Percentiles rank a stretch among this genome's conserved stretches.
Conservation (phyloP, 2,329 filamentous ascomycete genomes). For the Diaporthe eres region DNA sequence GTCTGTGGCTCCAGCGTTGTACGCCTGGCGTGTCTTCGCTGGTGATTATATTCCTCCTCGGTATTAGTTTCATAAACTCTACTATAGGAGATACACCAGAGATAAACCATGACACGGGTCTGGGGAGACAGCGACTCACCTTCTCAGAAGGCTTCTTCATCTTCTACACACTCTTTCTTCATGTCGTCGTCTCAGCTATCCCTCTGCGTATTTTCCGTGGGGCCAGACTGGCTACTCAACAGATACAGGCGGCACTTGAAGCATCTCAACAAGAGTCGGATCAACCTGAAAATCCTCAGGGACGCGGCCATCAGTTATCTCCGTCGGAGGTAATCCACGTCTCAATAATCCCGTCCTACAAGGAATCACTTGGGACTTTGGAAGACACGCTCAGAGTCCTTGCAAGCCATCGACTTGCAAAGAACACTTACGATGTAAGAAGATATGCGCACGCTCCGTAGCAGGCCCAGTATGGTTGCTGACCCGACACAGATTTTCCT, state of each 20-base stretch:
- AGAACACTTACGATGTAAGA: constrained; percentile 16
- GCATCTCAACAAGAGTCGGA: constrained; percentile 4
- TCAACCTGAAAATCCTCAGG: neutral
- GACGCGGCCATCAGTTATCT: neutral
- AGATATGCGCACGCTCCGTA: no score
- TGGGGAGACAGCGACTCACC: neutral
- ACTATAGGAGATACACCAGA: neutral
- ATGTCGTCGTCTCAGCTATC: neutral
- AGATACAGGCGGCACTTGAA: neutral
- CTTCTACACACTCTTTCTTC: constrained; percentile 19
- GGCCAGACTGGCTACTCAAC: constrained; percentile 21
- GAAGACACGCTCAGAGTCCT: constrained; percentile 21
- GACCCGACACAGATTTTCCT: constrained; percentile 10
- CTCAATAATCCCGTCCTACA: constrained; percentile 22
- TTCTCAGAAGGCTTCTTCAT: constrained; percentile 26
- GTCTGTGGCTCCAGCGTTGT: constrained; percentile 18
- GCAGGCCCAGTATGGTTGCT: neutral
- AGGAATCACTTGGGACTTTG: constrained; percentile 17
- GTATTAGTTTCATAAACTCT: neutral
- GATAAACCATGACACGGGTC: neutral
- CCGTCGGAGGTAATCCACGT: neutral
- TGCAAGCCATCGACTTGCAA: constrained; percentile 19
- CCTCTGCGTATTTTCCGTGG: constrained; percentile 21
- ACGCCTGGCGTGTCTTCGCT: constrained; percentile 24
- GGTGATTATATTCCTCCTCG: neutral